Evolutionary conservation across 768 basidiomycete genomes (phyloP), one percentile per base, ranked within the genome.

Genomic region (Mycena pura): DNA sequence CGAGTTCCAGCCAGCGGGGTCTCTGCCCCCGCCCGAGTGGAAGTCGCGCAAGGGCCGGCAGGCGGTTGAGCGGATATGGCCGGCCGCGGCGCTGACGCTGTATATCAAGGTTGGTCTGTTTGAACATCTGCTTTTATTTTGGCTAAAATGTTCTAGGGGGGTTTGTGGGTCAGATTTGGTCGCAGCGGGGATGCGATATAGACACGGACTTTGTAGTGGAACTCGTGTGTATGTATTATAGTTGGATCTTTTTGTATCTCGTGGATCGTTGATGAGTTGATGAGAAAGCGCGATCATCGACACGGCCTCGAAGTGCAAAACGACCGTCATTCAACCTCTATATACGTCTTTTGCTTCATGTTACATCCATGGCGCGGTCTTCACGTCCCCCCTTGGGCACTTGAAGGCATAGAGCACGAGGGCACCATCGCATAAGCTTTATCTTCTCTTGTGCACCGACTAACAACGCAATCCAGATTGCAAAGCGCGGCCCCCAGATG

Each of bases 11-110:
- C 89, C 89, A 0, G 70, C 69, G 49, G 85, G 80, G 0, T 89
- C 87, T n/a, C 68, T 85, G 40, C 89, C 89, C 3, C 89, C 86
- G 22, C 49, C 72, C 0, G 81, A 84, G 63, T 90, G 90, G 89
- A 76, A 79, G 59, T 57, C 72, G 27, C 52, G 79, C 48, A 74
- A 76, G 67, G 79, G 83, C 13, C 77, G 87, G 46, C 84, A 89
- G 72, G 72, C 77, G 0, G 64, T 79, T 13, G 90, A 92, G 73
- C 76, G 76, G 65, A 76, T 90, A 29, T 85, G 86, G 77, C 90
- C 89, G 14, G 81, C 81, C 7, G 83, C 83, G 44, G 85, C 87
- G 3, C 67, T 92, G 72, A 90, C 88, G 0, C 68, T 91, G 15
- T 90, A 82, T 64, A 77, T 86, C 53, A 91, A 90, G 78, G 90